A percentile compares a stretch with the other conserved stretches of the same genome.
Conservation (phyloP, 1,284 basidiomycete species). For the Lentinula novae-zelandiae region DNA sequence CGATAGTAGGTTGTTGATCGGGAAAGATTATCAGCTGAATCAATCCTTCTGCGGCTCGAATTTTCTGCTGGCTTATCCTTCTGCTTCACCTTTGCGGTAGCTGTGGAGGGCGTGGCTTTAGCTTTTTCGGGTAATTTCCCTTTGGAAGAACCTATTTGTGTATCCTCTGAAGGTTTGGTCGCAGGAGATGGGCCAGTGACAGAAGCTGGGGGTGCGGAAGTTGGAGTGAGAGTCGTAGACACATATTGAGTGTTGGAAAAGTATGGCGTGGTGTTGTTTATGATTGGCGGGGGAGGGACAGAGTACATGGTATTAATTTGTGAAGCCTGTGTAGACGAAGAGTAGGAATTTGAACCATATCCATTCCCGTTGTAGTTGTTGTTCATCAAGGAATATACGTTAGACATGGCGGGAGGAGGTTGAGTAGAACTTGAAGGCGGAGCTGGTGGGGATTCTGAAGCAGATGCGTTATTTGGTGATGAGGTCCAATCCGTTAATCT, state of each 20-base stretch:
- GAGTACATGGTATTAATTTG: neutral
- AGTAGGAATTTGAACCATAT: neutral
- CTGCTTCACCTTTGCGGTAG: neutral
- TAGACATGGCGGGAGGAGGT: neutral
- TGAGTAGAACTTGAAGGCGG: neutral
- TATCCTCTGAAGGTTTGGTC: neutral
- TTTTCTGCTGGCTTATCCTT: neutral
- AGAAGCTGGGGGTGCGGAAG: neutral
- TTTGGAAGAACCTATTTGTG: neutral
- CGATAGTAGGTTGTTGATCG: slow-evolving; percentile 27
- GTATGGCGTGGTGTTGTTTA: neutral
- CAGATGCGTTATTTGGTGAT: neutral
- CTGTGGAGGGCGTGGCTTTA: neutral
- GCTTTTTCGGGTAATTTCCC: neutral
- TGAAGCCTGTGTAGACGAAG: slow-evolving; percentile 1
- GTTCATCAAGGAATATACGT: neutral
- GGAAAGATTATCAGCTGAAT: slow-evolving; percentile 3
- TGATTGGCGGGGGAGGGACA: neutral
- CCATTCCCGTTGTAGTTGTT: neutral
- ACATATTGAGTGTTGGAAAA: neutral
- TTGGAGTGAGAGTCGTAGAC: neutral
- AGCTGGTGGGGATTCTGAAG: slow-evolving; percentile 8
- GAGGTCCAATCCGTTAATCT: slow-evolving; percentile 27
- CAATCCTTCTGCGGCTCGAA: neutral
- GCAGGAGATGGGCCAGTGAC: neutral